phyloP scores from a whole-genome alignment of 1,284 basidiomycete genomes.

The Inonotus obliquus region DNA sequence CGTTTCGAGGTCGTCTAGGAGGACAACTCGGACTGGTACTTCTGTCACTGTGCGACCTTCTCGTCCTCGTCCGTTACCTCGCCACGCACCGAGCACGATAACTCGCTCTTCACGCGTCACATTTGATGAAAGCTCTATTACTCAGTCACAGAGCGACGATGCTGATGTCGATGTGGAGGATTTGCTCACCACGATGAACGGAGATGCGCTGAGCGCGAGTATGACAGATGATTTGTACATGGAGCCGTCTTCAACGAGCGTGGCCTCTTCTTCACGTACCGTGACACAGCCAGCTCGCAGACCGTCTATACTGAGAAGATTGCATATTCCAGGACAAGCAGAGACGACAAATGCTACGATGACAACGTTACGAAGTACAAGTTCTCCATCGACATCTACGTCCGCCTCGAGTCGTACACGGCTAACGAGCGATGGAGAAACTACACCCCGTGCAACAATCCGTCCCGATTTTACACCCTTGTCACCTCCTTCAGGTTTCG shows the following conservation, averaged over 20 bases:
- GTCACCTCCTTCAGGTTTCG: not conserved
- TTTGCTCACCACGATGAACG: not conserved
- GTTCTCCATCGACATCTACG: not conserved
- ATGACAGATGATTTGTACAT: conserved; percentile 11
- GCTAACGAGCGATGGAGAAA: conserved; percentile 1
- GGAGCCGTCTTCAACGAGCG: conserved; percentile 16
- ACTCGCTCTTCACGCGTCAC: conserved; percentile 17
- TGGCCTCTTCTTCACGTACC: conserved; percentile 3
- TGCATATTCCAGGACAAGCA: conserved; percentile 5
- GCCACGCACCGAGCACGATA: conserved; percentile 3
- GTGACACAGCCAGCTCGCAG: not conserved
- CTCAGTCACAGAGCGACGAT: conserved; percentile 12
- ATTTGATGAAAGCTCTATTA: conserved; percentile 18
- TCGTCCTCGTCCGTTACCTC: not conserved
- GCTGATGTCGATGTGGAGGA: not conserved
- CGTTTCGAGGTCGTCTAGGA: conserved; percentile 5
- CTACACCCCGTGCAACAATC: conserved; percentile 5
- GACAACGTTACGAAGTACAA: not conserved
- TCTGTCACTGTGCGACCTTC: conserved; percentile 13
- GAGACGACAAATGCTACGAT: not conserved
- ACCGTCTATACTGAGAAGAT: conserved; percentile 11
- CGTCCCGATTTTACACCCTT: conserved; percentile 3
- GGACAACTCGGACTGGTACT: conserved; percentile 11
- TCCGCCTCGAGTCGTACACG: not conserved
- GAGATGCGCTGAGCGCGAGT: conserved; percentile 5